phyloP scores from a whole-genome alignment of 2,329 filamentous ascomycete genomes.

The Fusarium sp. region DNA sequence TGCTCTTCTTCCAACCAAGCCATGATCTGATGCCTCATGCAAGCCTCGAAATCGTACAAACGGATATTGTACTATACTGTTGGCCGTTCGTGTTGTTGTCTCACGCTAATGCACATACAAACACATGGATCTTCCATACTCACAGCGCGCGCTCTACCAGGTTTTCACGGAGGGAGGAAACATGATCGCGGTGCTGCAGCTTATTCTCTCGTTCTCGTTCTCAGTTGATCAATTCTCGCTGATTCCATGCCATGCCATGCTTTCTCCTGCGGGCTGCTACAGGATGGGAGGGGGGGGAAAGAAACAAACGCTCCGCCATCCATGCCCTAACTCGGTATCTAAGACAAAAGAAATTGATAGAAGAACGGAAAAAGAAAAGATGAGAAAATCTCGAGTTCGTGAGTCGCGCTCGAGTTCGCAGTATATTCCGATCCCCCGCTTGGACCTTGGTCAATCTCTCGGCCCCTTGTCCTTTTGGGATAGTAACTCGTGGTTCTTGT shows the following conservation, averaged over 20 bases:
- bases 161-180: neutral
- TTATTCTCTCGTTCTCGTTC: neutral
- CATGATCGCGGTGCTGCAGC: neutral
- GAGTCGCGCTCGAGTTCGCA: neutral
- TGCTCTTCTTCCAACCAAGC: neutral
- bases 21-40: neutral
- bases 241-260: neutral
- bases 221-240: neutral
- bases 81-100: neutral
- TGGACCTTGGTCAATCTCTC: neutral
- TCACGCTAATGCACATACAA: constrained; percentile 7
- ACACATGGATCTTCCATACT: neutral
- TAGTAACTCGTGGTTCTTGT: neutral
- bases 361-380: neutral
- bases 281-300: no score
- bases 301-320: neutral
- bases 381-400: neutral
- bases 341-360: neutral
- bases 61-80: neutral
- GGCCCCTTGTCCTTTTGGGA: neutral
- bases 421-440: neutral
- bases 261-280: neutral
- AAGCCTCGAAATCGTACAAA: neutral
- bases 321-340: neutral
- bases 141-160: neutral